These are phyloP conservation scores for Penicillium arizonense DNA, from an alignment of 495 filamentous ascomycete genomes.

Conservation along the genomic window DNA sequence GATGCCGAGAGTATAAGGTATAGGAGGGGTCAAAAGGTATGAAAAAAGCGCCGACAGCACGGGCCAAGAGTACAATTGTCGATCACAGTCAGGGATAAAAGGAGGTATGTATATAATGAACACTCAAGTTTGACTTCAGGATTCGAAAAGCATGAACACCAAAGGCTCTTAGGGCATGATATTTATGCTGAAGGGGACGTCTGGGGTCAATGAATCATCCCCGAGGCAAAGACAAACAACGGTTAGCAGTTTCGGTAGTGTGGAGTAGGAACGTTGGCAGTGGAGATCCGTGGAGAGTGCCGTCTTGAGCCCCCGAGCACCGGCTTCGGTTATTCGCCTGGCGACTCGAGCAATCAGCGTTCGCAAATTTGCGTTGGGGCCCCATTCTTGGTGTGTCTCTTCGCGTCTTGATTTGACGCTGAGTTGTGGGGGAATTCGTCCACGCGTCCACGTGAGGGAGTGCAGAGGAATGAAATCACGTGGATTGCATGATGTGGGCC, in stretches of 20 bases:
- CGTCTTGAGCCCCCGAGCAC: conserved; percentile 1
- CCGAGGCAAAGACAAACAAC: conserved; percentile 6
- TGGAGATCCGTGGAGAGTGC: conserved; percentile 10
- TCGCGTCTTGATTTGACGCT: not conserved
- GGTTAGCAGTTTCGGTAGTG: conserved; percentile 12
- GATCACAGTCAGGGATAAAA: not conserved
- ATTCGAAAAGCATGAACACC: not conserved
- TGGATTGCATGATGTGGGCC: too few species aligned
- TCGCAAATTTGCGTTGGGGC: not conserved
- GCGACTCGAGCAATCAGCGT: not conserved
- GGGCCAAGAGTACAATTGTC: not conserved
- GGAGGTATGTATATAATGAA: not conserved
- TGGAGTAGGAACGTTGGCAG: conserved; percentile 2
- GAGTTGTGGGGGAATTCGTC: not conserved
- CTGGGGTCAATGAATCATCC: not conserved
- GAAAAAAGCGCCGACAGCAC: not conserved
- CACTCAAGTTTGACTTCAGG: not conserved
- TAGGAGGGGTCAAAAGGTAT: not conserved
- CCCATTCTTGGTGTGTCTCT: not conserved
- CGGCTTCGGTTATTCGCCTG: conserved; percentile 3
- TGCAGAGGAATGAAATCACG: too few species aligned
- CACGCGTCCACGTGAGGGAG: too few species aligned
- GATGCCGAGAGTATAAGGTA: conserved; percentile 1
- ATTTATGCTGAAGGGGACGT: conserved; percentile 2
- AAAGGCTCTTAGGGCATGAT: not conserved